Conservation (phyloP, 108 stramenopile species). For the Cylindrotheca fusiformis region DNA sequence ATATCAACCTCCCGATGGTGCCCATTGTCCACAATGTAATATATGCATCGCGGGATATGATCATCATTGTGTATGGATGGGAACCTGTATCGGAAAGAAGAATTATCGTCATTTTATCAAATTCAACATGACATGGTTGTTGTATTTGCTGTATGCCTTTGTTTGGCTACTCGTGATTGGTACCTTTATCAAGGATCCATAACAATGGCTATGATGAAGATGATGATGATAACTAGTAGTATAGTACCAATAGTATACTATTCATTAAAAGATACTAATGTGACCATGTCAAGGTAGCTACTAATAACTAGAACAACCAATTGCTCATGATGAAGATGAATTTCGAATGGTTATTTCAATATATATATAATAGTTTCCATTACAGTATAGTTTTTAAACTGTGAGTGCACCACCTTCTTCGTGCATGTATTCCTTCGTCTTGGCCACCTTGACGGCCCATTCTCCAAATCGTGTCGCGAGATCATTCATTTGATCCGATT, state of each 20-base stretch:
- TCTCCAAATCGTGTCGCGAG: constrained; percentile 82
- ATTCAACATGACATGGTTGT: constrained; percentile 82
- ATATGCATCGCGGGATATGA: constrained; percentile 88
- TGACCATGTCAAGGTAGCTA: constrained; percentile 91
- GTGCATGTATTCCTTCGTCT: constrained; percentile 66
- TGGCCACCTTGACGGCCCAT: constrained; percentile 77
- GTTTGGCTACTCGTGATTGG: constrained; percentile 70
- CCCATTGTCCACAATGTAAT: constrained; percentile 88
- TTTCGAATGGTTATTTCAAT: no score
- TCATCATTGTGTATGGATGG: constrained; percentile 95
- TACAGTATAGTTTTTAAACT: no score
- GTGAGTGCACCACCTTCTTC: constrained; percentile 37
- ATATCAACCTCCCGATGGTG: constrained; percentile 76
- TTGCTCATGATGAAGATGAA: no score
- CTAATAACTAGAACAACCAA: no score
- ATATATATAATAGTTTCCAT: no score
- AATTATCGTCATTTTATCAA: constrained; percentile 73
- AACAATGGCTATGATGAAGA: no score
- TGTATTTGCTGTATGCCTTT: constrained; percentile 61
- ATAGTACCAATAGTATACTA: constrained; percentile 87
- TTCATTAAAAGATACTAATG: constrained; percentile 88
- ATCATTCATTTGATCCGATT: constrained; percentile 66
- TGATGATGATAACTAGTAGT: no score
- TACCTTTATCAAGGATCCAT: no score
- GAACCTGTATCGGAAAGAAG: constrained; percentile 79